Conservation (phyloP, 2,329 filamentous ascomycete genomes). For the Alternaria viburni region DNA sequence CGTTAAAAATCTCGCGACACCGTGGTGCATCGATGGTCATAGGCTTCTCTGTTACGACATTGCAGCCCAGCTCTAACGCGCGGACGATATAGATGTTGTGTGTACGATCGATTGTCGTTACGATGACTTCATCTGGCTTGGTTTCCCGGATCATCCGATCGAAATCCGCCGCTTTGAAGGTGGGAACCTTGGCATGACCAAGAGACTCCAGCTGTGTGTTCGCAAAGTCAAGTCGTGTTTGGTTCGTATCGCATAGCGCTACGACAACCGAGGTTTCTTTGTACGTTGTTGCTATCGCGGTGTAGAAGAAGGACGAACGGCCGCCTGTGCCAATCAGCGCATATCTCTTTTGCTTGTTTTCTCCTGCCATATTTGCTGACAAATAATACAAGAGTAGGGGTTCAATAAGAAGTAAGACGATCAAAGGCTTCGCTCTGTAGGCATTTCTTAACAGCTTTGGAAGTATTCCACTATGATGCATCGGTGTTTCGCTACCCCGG, state of each 20-base stretch:
- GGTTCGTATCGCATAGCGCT: constrained; percentile 66
- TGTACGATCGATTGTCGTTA: constrained; percentile 68
- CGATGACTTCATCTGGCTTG: constrained; percentile 65
- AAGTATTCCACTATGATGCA: constrained; percentile 3
- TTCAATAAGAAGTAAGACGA: not conserved
- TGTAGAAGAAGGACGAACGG: constrained; percentile 67
- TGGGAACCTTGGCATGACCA: constrained; percentile 58
- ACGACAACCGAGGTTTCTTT: constrained; percentile 59
- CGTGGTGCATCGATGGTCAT: constrained; percentile 67
- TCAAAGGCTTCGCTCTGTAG: constrained; percentile 2
- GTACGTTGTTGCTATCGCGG: constrained; percentile 62
- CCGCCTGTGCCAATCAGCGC: constrained; percentile 66
- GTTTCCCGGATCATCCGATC: constrained; percentile 65
- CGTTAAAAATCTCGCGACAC: constrained; percentile 62
- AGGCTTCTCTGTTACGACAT: constrained; percentile 69
- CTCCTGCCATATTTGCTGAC: constrained; percentile 14
- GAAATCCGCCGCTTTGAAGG: constrained; percentile 62
- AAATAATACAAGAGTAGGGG: not conserved
- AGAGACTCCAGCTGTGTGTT: constrained; percentile 57
- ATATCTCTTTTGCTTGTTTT: constrained; percentile 46
- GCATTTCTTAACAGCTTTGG: constrained; percentile 10
- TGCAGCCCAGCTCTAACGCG: constrained; percentile 65
- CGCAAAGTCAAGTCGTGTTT: constrained; percentile 65
- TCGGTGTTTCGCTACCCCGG: constrained; percentile 15
- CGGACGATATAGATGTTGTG: constrained; percentile 67